phyloP scores from a whole-genome alignment of 2,329 filamentous ascomycete genomes.

The Nakataea oryzae region DNA sequence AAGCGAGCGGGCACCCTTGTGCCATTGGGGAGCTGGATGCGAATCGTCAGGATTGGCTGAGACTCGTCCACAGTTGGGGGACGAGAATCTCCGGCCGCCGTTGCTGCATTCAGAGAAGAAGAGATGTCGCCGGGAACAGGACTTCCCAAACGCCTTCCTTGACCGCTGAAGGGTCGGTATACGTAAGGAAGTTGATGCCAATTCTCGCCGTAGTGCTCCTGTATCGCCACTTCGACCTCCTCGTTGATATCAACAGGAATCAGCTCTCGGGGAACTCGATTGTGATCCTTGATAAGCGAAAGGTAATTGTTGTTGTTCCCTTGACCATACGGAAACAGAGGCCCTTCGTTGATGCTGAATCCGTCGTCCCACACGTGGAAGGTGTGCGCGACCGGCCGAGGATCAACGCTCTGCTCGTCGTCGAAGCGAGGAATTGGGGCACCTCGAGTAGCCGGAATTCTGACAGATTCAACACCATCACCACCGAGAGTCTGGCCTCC shows the following conservation, averaged over 20 bases:
- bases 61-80: conserved; percentile 46
- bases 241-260: conserved; percentile 68
- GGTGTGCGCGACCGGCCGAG: conserved; percentile 41
- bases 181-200: conserved; percentile 64
- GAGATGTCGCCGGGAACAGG: conserved; percentile 55
- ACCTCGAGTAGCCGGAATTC: conserved; percentile 51
- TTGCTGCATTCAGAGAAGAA: not conserved
- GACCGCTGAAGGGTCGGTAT: conserved; percentile 65
- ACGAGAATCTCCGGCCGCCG: conserved; percentile 17
- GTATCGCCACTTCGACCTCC: conserved; percentile 68
- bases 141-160: conserved; percentile 65
- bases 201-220: conserved; percentile 59
- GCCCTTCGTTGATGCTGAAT: conserved; percentile 76
- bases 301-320: conserved; percentile 63
- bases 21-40: conserved; percentile 71
- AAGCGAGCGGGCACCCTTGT: conserved; percentile 70
- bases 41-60: conserved; percentile 58
- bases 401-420: conserved; percentile 27
- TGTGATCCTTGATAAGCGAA: conserved; percentile 63
- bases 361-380: conserved; percentile 77
- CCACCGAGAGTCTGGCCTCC: conserved; percentile 65
- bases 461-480: conserved; percentile 61
- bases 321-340: conserved; percentile 69
- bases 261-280: conserved; percentile 64
- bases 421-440: conserved; percentile 14